Evolutionary conservation across 1,284 basidiomycete genomes (phyloP), one percentile per base, ranked within the genome.

Genomic region (Nidula niveotomentosa): DNA sequence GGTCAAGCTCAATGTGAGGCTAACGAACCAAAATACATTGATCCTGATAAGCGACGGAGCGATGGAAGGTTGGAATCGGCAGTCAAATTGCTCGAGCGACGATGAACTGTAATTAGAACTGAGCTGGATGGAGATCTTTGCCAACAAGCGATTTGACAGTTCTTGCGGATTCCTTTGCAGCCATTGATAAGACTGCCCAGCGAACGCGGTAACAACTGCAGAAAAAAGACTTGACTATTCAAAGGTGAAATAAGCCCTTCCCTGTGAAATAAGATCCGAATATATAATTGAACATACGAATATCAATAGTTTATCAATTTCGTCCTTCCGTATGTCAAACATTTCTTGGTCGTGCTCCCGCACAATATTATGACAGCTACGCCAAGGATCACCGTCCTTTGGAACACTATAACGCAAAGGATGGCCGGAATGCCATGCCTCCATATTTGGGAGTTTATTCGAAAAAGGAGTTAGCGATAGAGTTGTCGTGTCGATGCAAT

Each of bases 161-260:
- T 17, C 46, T 13, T 23, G n/a, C 6, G 15, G 30, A 48, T 48
- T 23, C 12, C 13, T 6, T 23, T 51, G 50, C 10, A 51, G 37
- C 35, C 18, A 51, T 15, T 51, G n/a, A 36, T 51, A 51, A 15
- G 50, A 51, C 30, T 51, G 36, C 13, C 9, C 30, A 4, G 36
- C 30, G n/a, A 51, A 51, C 7, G 50, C 37, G 8, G 50, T 51
- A 17, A 51, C 50, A 23, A 43, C 50, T 33, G 50, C 36, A 41
- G 37, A 51, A 37, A 51, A 51, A 8, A 51, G 23, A 44, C 50
- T 37, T 6, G 50, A n/a, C 50, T 51, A 30, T 30, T 30, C 30
- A 6, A 5, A 17, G 30, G 12, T 8, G n/a, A 33, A 43, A 13
- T 41, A 2, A 6, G 36, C 36, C 34, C 6, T 18, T 10, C 6